Percentiles rank a stretch among this genome's conserved stretches.
Evolutionary conservation across 176 grass and related monocot species (phyloP).

Genomic region (Oryza glumipatula): DNA sequence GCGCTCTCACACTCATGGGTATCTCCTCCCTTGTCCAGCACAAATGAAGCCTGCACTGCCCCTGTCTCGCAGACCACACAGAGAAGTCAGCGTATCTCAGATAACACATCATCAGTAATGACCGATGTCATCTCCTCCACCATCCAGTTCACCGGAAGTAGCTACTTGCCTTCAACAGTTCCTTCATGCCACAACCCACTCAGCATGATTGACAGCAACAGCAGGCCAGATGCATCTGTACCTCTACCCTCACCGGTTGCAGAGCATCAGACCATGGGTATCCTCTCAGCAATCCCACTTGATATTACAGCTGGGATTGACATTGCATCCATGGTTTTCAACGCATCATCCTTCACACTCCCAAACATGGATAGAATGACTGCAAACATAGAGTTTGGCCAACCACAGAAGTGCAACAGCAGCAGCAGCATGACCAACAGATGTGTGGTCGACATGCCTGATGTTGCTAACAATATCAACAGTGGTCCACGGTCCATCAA

Average conservation of each 20-base stretch:
- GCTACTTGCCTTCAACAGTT: slow-evolving; percentile 51
- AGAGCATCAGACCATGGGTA: slow-evolving; percentile 49
- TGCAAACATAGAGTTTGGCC: slow-evolving; percentile 66
- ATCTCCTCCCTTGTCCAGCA: slow-evolving; percentile 51
- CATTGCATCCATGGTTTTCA: slow-evolving; percentile 73
- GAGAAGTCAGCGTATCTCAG: slow-evolving; percentile 45
- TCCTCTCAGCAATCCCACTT: slow-evolving; percentile 50
- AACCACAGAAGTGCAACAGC: slow-evolving; percentile 41
- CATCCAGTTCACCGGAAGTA: slow-evolving; percentile 53
- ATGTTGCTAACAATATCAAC: slow-evolving; percentile 17
- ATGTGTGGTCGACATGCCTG: slow-evolving; percentile 40
- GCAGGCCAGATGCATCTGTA: slow-evolving; percentile 46
- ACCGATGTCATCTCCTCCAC: slow-evolving; percentile 48
- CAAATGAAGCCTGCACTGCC: slow-evolving; percentile 48
- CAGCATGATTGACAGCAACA: slow-evolving; percentile 52
- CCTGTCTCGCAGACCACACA: slow-evolving; percentile 39
- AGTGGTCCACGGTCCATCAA: slow-evolving; percentile 25
- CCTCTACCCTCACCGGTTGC: slow-evolving; percentile 25
- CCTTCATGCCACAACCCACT: slow-evolving; percentile 51
- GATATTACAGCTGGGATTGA: slow-evolving; percentile 59
- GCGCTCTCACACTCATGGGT: slow-evolving; percentile 82
- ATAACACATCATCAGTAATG: slow-evolving; percentile 55
- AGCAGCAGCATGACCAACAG: slow-evolving; percentile 38
- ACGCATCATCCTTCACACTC: slow-evolving; percentile 45
- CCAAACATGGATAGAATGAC: slow-evolving; percentile 42